Evolutionary conservation across 2,329 filamentous ascomycete species (phyloP).

Genomic region (Annulohypoxylon truncatum): DNA sequence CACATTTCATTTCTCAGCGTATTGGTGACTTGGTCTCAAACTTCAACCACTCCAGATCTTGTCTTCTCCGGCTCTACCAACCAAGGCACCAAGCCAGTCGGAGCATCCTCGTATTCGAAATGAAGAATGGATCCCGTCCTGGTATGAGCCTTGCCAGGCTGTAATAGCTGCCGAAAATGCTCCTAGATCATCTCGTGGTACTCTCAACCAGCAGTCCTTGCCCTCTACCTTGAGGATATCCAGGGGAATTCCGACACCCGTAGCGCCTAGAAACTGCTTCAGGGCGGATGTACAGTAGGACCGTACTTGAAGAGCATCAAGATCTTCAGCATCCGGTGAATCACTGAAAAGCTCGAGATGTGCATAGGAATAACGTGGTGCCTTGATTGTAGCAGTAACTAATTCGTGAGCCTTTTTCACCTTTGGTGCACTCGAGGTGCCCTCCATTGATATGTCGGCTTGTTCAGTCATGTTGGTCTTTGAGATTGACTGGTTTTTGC

Average conservation of each 20-base stretch:
- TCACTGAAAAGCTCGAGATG: constrained; percentile 62
- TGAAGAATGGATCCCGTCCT: constrained; percentile 58
- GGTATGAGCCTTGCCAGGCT: constrained; percentile 67
- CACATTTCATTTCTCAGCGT: neutral
- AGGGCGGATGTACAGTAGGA: constrained; percentile 73
- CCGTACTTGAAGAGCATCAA: constrained; percentile 73
- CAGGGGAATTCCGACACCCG: constrained; percentile 73
- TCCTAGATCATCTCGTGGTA: constrained; percentile 70
- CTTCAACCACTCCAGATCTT: constrained; percentile 62
- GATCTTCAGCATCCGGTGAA: constrained; percentile 36
- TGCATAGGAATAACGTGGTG: constrained; percentile 66
- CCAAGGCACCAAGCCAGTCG: constrained; percentile 72
- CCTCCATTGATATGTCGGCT: constrained; percentile 46
- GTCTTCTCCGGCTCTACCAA: constrained; percentile 61
- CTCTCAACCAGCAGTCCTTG: constrained; percentile 70
- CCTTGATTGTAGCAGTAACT: constrained; percentile 62
- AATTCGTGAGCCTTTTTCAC: constrained; percentile 60
- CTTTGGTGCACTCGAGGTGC: constrained; percentile 36
- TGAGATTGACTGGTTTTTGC: constrained; percentile 3
- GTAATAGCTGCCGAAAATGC: constrained; percentile 73
- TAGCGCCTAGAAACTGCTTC: constrained; percentile 75
- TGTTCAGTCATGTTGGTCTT: constrained; percentile 22
- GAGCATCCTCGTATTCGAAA: constrained; percentile 68
- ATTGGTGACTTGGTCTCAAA: neutral
- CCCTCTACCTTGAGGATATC: constrained; percentile 75